Conservation (phyloP, 306 rosid genomes). For the Fagus crenata region DNA sequence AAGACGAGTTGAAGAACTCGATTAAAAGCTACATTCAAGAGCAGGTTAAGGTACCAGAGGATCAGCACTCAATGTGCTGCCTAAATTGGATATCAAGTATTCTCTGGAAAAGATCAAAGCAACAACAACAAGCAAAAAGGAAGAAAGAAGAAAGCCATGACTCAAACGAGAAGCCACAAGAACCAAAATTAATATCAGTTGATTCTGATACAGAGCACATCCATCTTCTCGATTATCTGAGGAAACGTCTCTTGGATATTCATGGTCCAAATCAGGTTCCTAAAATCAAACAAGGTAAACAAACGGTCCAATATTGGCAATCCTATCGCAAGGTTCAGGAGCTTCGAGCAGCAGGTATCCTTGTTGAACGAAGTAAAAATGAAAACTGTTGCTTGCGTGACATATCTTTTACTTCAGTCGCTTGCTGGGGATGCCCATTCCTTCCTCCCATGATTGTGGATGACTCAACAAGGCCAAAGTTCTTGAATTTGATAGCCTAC, state of each 20-base stretch:
- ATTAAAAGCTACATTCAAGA: fast-evolving
- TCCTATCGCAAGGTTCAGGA: constrained; percentile 26
- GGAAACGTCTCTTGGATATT: neutral
- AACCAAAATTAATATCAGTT: too few species aligned
- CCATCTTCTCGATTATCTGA: constrained; percentile 20
- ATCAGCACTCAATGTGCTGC: too few species aligned
- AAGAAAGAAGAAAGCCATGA: neutral
- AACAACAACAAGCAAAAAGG: too few species aligned
- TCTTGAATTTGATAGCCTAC: constrained; percentile 28
- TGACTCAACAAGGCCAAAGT: constrained; percentile 16
- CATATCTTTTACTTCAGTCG: neutral
- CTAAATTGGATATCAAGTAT: too few species aligned
- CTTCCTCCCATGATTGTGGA: constrained; percentile 23
- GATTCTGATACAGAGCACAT: neutral
- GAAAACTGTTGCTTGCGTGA: neutral
- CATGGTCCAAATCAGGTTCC: too few species aligned
- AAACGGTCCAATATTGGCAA: neutral
- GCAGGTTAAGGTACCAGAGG: too few species aligned
- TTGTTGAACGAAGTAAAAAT: neutral
- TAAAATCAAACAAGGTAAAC: too few species aligned
- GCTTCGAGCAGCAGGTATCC: constrained; percentile 17
- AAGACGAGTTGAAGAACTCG: neutral
- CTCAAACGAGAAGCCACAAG: too few species aligned
- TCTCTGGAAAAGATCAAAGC: too few species aligned
- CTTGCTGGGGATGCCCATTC: too few species aligned